Evolutionary conservation across 257 asterid genomes (phyloP), one percentile per base, ranked within the genome.

Genomic region (Eustoma russellianum): DNA sequence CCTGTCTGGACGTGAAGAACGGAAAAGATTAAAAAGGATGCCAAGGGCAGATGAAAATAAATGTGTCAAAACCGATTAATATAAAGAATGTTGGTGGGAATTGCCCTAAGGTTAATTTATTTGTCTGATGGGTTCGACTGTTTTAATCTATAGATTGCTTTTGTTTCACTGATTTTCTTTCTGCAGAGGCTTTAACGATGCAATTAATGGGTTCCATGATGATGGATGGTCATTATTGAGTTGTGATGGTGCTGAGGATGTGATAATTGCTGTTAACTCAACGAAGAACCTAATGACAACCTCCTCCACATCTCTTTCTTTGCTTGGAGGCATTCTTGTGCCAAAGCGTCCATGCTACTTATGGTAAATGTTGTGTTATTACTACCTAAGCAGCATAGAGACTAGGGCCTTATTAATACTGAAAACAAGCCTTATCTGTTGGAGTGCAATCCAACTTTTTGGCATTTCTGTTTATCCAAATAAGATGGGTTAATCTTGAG

Each of bases 311-410:
- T 56, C 72, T 53, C 72, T 78, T 53, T 61, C 95, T n/a, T 50
- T 86, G 53, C 55, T 78, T 9, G 99, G 95, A 43, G 94, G 97
- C 28, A 62, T 88, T 62, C 91, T 92, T 88, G 97, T 60, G 99
- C 95, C 7, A 92, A 92, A 69, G 96, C 99, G 15, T 92, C 97
- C 28, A 92, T 92, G 99, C 78, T 92, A 33, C 93, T 92, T 60
- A 94, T 83, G 99, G 97, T 85, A 5, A 48, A 15, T 46, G 9
- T 33, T 54, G 51, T n/a, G n/a, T n/a, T n/a, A n/a, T n/a, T n/a
- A n/a, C 30, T 24, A 24, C 30, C 30, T 2, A 24, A 24, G 30
- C 30, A 24, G 30, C 30, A 4, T 24, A 24, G 30, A 24, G 30
- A n/a, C n/a, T 24, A 2, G 2, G 30, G 30, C 30, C 30, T 24